Base-by-base conservation (phyloP, 768 basidiomycete genomes). In the Hericium coralloides region DNA sequence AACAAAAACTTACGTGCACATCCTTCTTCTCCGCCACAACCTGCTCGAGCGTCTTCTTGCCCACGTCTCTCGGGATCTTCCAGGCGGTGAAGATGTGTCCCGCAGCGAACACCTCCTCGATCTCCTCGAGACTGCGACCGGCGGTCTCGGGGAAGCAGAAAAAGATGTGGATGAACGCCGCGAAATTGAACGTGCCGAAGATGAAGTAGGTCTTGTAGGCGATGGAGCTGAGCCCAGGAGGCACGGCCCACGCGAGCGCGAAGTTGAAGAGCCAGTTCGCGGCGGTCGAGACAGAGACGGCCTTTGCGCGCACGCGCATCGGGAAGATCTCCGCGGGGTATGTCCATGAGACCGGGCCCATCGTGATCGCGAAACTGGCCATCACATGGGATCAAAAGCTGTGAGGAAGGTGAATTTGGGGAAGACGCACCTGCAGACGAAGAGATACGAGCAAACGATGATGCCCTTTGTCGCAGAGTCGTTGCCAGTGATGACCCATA, bases 261-360 rank as follows among this genome's bases (percentile, higher is more conserved):
- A 85, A 88, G 72, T 92, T 92, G 84, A 85, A 90, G 52, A 88
- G 71, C 84, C 86, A 88, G 76, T 87, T 87, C 56, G 73, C 87
- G 68, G 74, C 85, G 54, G 80, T 79, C n/a, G 85, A 81, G 59
- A 92, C 79, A 12, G 81, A 87, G 76, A 93, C 85, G 56, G 81
- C 87, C 73, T 90, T 89, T 39, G 88, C 85, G 69, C 91, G 88
- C 65, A 92, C 79, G 65, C 83, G 80, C 52, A 89, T 83, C 39
- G 89, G 88, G 81, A 87, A 91, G 67, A 91, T 87, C 73, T 92
- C 89, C 61, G 87, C 86, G 61, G 79, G 79, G 63, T 81, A 70
- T 57, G 84, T 78, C 80, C 84, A 86, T 3, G 66, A 72, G 59
- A 79, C 79, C 49, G 88, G 89, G 43, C 89, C 89, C 89, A 88